phyloP scores from a whole-genome alignment of 257 asterid species.

The Catharanthus roseus region DNA sequence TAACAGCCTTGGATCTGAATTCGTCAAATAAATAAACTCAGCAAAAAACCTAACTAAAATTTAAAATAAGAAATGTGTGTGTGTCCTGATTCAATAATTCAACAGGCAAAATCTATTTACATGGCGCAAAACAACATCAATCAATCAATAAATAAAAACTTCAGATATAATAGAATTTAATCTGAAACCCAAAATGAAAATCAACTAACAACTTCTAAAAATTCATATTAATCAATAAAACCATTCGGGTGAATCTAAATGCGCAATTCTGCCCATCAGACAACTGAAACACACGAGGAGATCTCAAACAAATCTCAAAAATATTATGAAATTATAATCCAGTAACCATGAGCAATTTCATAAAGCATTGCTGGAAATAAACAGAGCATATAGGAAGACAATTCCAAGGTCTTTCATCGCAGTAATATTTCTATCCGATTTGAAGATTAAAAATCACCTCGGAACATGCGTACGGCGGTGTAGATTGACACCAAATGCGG shows the following conservation, averaged over 20 bases:
- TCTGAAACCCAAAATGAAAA: neutral
- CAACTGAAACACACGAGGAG: neutral
- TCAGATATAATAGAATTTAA: neutral
- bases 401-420: neutral
- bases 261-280: neutral
- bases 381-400: neutral
- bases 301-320: neutral
- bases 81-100: neutral
- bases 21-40: neutral
- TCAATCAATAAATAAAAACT: neutral
- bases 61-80: neutral
- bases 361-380: slow-evolving; percentile 3
- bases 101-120: neutral
- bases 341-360: neutral
- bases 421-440: neutral
- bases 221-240: neutral
- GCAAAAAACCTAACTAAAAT: neutral
- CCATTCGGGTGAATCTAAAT: neutral
- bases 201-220: neutral
- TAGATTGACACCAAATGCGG: slow-evolving; percentile 3
- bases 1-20: neutral
- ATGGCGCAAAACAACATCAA: neutral
- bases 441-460: slow-evolving; percentile 16
- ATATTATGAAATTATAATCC: neutral
- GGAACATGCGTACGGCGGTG: neutral